Evolutionary conservation across 176 grass and related monocot genomes (phyloP).

Genomic region (Alopecurus myosuroides): DNA sequence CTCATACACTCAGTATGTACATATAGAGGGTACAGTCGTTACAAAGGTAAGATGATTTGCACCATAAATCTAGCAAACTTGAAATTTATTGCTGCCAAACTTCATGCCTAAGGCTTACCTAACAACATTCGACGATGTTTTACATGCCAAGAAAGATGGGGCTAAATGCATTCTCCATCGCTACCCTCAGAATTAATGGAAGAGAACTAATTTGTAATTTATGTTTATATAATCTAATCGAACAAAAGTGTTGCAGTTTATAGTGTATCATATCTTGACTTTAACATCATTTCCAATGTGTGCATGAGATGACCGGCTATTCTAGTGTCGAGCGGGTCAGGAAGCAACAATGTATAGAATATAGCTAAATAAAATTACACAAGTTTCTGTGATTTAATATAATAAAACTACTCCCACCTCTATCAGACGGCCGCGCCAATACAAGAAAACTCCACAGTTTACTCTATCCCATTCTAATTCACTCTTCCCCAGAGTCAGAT

Average conservation of each 20-base stretch:
- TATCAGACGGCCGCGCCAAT: slow-evolving; percentile 85
- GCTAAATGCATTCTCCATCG: not conserved
- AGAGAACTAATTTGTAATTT: no score
- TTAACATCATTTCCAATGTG: no score
- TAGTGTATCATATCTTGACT: not conserved
- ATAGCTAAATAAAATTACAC: not conserved
- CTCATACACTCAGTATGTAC: not conserved
- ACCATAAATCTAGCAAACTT: not conserved
- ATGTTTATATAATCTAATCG: not conserved
- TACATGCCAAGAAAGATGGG: not conserved
- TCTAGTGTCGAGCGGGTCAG: not conserved
- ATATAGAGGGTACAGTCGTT: not conserved
- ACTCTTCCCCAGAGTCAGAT: slow-evolving; percentile 67
- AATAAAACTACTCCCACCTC: slow-evolving; percentile 47
- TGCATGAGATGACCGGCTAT: not conserved
- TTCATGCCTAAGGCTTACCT: not conserved
- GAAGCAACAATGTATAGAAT: not conserved
- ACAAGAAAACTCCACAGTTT: slow-evolving; percentile 83
- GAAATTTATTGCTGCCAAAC: not conserved
- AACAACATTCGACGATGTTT: not conserved
- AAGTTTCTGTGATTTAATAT: not conserved
- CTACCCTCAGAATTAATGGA: not conserved
- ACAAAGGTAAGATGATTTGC: not conserved
- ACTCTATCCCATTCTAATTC: slow-evolving; percentile 77
- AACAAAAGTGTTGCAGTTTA: not conserved